A percentile compares a stretch with the other conserved stretches of the same genome.
phyloP scores from a whole-genome alignment of 2,329 filamentous ascomycete genomes.

The Aschersonia sp. region DNA sequence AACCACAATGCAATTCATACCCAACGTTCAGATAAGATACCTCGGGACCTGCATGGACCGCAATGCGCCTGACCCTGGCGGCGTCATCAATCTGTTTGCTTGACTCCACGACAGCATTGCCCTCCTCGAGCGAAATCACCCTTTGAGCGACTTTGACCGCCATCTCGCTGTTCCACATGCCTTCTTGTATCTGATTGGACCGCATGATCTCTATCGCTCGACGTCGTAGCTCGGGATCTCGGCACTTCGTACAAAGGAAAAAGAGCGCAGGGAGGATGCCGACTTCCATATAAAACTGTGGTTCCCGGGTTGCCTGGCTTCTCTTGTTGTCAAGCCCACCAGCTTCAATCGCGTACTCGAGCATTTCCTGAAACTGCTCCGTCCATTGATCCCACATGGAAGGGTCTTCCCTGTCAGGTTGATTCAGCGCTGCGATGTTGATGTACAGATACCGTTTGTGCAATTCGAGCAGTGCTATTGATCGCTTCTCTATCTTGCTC shows the following conservation, averaged over 20 bases:
- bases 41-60: slow-evolving; percentile 1
- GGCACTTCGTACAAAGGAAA: slow-evolving; percentile 1
- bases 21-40: slow-evolving; percentile 1
- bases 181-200: slow-evolving; percentile 2
- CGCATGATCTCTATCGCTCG: slow-evolving; percentile 1
- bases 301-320: neutral
- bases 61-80: slow-evolving; percentile 1
- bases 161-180: slow-evolving; percentile 4
- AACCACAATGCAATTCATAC: slow-evolving; percentile 3
- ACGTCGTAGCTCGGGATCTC: slow-evolving; percentile 2
- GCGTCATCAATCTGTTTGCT: neutral
- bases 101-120: neutral
- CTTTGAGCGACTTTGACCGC: slow-evolving; percentile 1
- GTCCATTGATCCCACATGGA: slow-evolving; percentile 3
- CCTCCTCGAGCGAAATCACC: slow-evolving; percentile 1
- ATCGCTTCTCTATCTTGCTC: slow-evolving; percentile 1
- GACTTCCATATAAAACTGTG: slow-evolving; percentile 3
- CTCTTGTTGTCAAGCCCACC: neutral
- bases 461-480: slow-evolving; percentile 2
- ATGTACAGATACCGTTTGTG: slow-evolving; percentile 3
- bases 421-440: slow-evolving; percentile 2
- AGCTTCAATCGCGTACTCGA: slow-evolving; percentile 1
- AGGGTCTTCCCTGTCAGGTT: slow-evolving; percentile 1
- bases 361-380: slow-evolving; percentile 2
- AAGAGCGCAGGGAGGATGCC: slow-evolving; percentile 2